Percentiles rank a stretch among this genome's conserved stretches.
Evolutionary conservation across 164 flowering plant genomes (phyloP).

Genomic region (Vitis vinifera): ASM3070453v1 NC_081820.1:13441501-13442000

Average conservation of each 20-base stretch:
- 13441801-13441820: no score
- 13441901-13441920: slow-evolving; percentile 21
- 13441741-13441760: slow-evolving; percentile 13
- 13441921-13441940: background rate
- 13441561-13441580: background rate
- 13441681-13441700: slow-evolving; percentile 27
- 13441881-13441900: slow-evolving; percentile 24
- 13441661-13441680: slow-evolving; percentile 25
- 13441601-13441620: background rate
- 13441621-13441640: slow-evolving; percentile 40
- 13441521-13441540: no score
- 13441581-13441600: background rate
- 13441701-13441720: slow-evolving; percentile 14
- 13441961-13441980: slow-evolving; percentile 17
- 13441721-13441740: slow-evolving; percentile 22
- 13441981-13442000: slow-evolving; percentile 24
- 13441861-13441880: slow-evolving; percentile 29
- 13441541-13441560: no score
- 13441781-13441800: no score
- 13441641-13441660: slow-evolving; percentile 38
- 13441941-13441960: slow-evolving; percentile 18
- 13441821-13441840: slow-evolving; percentile 11
- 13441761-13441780: slow-evolving; percentile 17
- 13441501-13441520: no score
- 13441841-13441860: slow-evolving; percentile 59